Evolutionary conservation across 495 filamentous ascomycete genomes (phyloP), one percentile per base, ranked within the genome.

Genomic region (Hypoxylon fragiforme): DNA sequence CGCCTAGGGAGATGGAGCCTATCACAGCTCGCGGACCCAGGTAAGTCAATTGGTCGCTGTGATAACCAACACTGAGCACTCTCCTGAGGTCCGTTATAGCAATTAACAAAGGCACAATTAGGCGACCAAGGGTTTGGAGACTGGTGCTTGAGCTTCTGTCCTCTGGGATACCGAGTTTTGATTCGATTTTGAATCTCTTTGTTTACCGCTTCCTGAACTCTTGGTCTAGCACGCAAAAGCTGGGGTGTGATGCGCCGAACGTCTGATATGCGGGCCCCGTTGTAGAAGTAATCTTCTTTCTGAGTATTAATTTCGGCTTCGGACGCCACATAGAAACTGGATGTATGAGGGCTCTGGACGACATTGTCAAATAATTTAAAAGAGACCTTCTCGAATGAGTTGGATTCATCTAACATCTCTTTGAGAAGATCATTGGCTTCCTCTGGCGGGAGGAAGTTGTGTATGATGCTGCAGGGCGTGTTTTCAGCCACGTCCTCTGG

Each of bases 71-170:
- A 42, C n/a, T n/a, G n/a, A n/a, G n/a, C n/a, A n/a, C 76, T 87
- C 72, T 98, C 83, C 1, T 78, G 69, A 0, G 83, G 84, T 0
- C 92, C 91, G 53, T 84, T 73, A 64, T 98, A 98, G 71, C 89
- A 92, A 64, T 98, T 98, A 0, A 96, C 91, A 56, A 96, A 90
- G 0, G 91, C 90, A 0, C 90, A 90, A 59, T 97, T 98, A 6
- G 92, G 87, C 21, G 67, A 74, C 92, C 94, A 97, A 1, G 76
- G 70, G 2, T 80, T 60, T 0, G 88, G 76, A 1, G 85, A 86
- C 57, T 95, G 91, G 59, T 88, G 85, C 53, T 78, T 85, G 50
- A 95, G 80, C 67, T 91, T 96, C 66, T 82, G 77, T 13, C 85
- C 82, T 8, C 71, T 73, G 24, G 67, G 70, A 0, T 91, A 86